Base-by-base conservation (phyloP, 1,139 yeast genomes). In the Magnusiomyces clavatus region DNA sequence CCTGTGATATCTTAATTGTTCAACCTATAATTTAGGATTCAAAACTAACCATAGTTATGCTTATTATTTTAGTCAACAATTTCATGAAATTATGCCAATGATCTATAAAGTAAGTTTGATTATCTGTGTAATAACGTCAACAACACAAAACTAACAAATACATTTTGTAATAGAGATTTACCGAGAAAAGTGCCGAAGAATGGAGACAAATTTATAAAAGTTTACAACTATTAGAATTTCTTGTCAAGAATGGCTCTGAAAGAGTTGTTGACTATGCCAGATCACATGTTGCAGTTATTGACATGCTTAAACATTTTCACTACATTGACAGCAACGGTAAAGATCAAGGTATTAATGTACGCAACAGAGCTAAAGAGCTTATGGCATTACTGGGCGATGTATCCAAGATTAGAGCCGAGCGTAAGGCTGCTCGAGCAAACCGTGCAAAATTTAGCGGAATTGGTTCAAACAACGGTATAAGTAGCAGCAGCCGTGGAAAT, bases 161-260 rank as follows among this genome's bases (percentile, higher is more conserved):
- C 40, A 16, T 43, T 45, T 14, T 31, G 40, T 13, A 5, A 47
- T 49, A 60, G 63, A 77, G 97, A 57, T 89, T 90, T 70, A 88
- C 96, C 8, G 97, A 90, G 67, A 94, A 94, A 70, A 80, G 94
- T 6, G 96, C 97, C 51, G 85, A 83, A 65, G 97, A 92, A 71
- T 92, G 99, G 99, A 81, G 99, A 67, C 99, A 92, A 68, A 90
- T 92, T 58, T 92, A 92, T 73, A 92, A 92, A 71, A 82, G 96
- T 8, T 75, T 92, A 60, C 97, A 90, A 67, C 76, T 92, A 64
- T 77, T 92, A 66, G 99, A 92, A 63, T 92, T 87, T 66, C 76
- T 92, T 62, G 78, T 94, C 58, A 88, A 88, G 66, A 86, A 92
- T 65, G 99, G 98, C 1, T 81, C 92, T 38, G 98, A 94, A 68